A percentile compares a stretch with the other conserved stretches of the same genome.
phyloP scores from a whole-genome alignment of 371 early-diverging fungal genomes.

The Circinella umbellata region DNA sequence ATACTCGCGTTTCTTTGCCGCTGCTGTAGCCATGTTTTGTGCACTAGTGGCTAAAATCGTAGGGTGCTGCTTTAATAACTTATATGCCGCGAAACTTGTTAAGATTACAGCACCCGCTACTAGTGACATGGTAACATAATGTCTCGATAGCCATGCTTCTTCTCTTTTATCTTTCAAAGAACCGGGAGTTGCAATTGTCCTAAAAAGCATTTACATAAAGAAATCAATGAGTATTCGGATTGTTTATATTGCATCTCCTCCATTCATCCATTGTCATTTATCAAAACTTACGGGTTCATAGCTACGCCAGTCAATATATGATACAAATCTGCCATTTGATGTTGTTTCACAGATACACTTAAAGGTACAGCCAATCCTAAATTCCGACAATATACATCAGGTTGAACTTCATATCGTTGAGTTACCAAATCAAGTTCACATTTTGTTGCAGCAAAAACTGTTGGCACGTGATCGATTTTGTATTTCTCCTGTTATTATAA shows the following conservation, averaged over 20 bases:
- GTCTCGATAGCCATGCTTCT: slow-evolving; percentile 42
- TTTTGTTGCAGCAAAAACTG: slow-evolving; percentile 93
- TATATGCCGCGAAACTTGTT: slow-evolving; percentile 47
- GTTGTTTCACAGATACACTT: slow-evolving; percentile 85
- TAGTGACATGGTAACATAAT: slow-evolving; percentile 44
- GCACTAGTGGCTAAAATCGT: slow-evolving; percentile 17
- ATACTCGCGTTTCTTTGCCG: slow-evolving; percentile 28
- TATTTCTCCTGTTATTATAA: slow-evolving; percentile 66
- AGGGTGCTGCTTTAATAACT: slow-evolving; percentile 44
- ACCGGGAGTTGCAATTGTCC: slow-evolving; percentile 52
- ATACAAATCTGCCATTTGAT: slow-evolving; percentile 87
- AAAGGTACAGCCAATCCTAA: slow-evolving; percentile 87
- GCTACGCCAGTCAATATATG: slow-evolving; percentile 84
- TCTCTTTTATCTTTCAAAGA: slow-evolving; percentile 43
- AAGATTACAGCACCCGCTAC: slow-evolving; percentile 48
- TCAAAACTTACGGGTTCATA: slow-evolving; percentile 77
- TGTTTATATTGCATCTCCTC: background rate
- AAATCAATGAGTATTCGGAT: background rate
- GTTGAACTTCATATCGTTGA: slow-evolving; percentile 80
- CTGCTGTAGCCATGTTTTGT: slow-evolving; percentile 25
- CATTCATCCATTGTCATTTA: background rate
- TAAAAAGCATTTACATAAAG: slow-evolving; percentile 3
- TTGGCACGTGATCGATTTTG: slow-evolving; percentile 83
- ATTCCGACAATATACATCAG: slow-evolving; percentile 91
- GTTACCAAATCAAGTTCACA: slow-evolving; percentile 91